Evolutionary conservation across 2,329 filamentous ascomycete genomes (phyloP).

Genomic region (Thermomyces lanuginosus): DNA sequence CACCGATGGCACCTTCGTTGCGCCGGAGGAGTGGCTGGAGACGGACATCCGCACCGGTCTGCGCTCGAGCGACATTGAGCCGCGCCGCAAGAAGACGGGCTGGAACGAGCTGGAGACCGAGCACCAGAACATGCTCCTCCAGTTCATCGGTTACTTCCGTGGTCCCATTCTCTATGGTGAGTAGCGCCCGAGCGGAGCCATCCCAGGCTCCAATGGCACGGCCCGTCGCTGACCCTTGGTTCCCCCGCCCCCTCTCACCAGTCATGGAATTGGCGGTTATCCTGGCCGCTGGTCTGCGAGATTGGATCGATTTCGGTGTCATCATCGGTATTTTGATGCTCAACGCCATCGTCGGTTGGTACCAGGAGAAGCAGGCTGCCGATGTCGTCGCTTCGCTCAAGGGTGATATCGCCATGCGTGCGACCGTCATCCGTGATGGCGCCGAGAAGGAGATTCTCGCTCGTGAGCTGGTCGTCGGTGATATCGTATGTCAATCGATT

Average conservation of each 20-base stretch:
- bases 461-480: slow-evolving; percentile 54
- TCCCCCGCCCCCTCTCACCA: slow-evolving; percentile 1
- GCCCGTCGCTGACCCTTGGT: not conserved
- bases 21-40: slow-evolving; percentile 47
- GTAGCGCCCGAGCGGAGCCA: slow-evolving; percentile 13
- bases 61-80: slow-evolving; percentile 39
- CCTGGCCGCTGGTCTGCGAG: slow-evolving; percentile 50
- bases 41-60: slow-evolving; percentile 50
- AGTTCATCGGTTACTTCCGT: slow-evolving; percentile 54
- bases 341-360: slow-evolving; percentile 58
- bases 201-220: too few species aligned
- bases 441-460: slow-evolving; percentile 46
- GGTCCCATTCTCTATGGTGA: slow-evolving; percentile 57
- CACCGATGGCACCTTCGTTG: slow-evolving; percentile 15
- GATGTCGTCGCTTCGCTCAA: slow-evolving; percentile 55
- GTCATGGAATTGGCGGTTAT: slow-evolving; percentile 57
- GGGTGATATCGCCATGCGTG: slow-evolving; percentile 58
- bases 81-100: slow-evolving; percentile 44
- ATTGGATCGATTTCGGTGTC: slow-evolving; percentile 58
- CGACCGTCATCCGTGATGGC: slow-evolving; percentile 47
- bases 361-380: slow-evolving; percentile 59
- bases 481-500: slow-evolving; percentile 50
- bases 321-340: slow-evolving; percentile 55
- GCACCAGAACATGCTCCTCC: slow-evolving; percentile 53
- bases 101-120: slow-evolving; percentile 53